Evolutionary conservation across 306 rosid species (phyloP), one percentile per base, ranked within the genome.

Genomic region (Hippophae tibetana): DNA sequence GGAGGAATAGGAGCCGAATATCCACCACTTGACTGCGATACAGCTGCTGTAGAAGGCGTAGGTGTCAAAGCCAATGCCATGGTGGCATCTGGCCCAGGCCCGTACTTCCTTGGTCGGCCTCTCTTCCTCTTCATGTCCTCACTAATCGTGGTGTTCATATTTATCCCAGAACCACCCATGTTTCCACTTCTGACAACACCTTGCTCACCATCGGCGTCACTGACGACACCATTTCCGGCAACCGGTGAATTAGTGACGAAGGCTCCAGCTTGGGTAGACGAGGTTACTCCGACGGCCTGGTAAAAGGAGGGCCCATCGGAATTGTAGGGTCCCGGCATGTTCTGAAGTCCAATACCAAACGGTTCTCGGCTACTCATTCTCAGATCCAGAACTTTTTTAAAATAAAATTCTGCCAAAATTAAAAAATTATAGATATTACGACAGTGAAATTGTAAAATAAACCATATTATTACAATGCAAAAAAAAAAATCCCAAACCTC

Each of bases 101-200:
- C 93, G 48, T 82, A 84, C 58, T 88, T 88, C 74, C 93, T 80
- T 3, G 96, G 94, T 57, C 96, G 80, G 18, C 96, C 96, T 52
- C 94, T 82, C 73, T 82, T 88, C 76, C 66, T 76, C 74, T 88
- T 88, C 60, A 69, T 7, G 1, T 69, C 60, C 70, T 84, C 84
- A 0, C 59, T 67, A 13, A 67, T 67, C 78, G 57, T 31, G 5
- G 4, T 44, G 53, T 68, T 79, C 63, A 72, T 67, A 43, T 72
- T 71, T 40, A 66, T 6, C 31, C 70, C 80, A 7, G 71, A 57
- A 7, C 74, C 77, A 11, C 72, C 85, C 0, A 51, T 54, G 3
- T 47, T 61, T 48, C 31, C 56, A 26, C 63, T 67, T 13, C 61
- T 54, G 5, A 58, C 42, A 52, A 49, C 70, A 49, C 3, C 53